Percentiles rank a stretch among this genome's conserved stretches.
Evolutionary conservation across 441 rosid species (phyloP).

Genomic region (Hypseocharis bilobata): DNA sequence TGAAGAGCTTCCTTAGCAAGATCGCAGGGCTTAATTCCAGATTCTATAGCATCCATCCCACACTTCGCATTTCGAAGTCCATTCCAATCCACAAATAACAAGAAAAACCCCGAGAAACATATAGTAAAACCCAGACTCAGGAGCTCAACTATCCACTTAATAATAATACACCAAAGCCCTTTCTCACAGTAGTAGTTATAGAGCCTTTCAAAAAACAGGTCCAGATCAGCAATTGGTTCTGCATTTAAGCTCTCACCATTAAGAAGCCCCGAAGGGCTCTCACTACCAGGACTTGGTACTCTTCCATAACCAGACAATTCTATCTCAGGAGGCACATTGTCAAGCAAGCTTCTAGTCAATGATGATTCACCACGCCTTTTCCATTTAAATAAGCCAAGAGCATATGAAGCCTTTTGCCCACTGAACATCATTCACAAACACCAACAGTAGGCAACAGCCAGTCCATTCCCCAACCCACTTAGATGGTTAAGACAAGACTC

Average conservation of each 20-base stretch:
- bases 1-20: slow-evolving; percentile 88
- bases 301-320: slow-evolving; percentile 78
- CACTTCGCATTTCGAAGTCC: slow-evolving; percentile 96
- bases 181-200: slow-evolving; percentile 93
- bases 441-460: slow-evolving; percentile 46
- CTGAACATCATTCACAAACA: slow-evolving; percentile 72
- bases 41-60: slow-evolving; percentile 96
- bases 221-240: slow-evolving; percentile 82
- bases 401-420: slow-evolving; percentile 51
- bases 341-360: slow-evolving; percentile 63
- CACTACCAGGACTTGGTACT: slow-evolving; percentile 86
- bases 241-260: slow-evolving; percentile 78
- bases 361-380: slow-evolving; percentile 59
- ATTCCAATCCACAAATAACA: slow-evolving; percentile 87
- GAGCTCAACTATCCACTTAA: slow-evolving; percentile 93
- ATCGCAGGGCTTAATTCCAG: slow-evolving; percentile 92
- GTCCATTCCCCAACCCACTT: slow-evolving; percentile 63
- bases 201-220: slow-evolving; percentile 80
- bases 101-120: slow-evolving; percentile 89
- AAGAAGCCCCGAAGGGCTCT: slow-evolving; percentile 90
- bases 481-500: slow-evolving; percentile 23
- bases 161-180: slow-evolving; percentile 91
- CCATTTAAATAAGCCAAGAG: slow-evolving; percentile 56
- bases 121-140: slow-evolving; percentile 77
- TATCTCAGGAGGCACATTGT: slow-evolving; percentile 66